These are phyloP conservation scores for Thymus mandschuricus DNA, from an alignment of 257 asterid genomes.

Conservation along the genomic window DNA sequence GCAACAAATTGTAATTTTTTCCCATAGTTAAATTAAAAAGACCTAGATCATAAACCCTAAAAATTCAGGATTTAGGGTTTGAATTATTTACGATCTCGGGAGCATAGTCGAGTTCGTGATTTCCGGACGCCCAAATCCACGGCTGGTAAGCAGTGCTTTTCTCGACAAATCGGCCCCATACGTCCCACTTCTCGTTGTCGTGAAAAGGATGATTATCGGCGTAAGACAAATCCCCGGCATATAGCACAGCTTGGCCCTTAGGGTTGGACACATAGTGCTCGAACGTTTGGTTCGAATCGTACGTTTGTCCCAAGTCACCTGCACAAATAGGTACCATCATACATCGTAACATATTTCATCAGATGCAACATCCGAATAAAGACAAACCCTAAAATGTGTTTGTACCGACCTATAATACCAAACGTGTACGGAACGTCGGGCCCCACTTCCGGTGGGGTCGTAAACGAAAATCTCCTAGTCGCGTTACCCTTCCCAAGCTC, in stretches of 20 bases:
- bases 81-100: constrained; percentile 64
- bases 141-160: constrained; percentile 83
- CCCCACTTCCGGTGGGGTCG: constrained; percentile 75
- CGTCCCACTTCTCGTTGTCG: constrained; percentile 84
- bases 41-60: no score
- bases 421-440: constrained; percentile 88
- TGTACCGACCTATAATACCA: constrained; percentile 74
- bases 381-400: no score
- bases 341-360: no score
- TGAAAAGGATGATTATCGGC: constrained; percentile 74
- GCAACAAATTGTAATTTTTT: constrained; percentile 11
- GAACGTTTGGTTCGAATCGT: constrained; percentile 68
- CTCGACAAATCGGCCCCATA: constrained; percentile 87
- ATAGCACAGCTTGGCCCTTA: constrained; percentile 74
- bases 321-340: not conserved
- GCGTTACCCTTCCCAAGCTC: constrained; percentile 61
- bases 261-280: constrained; percentile 78
- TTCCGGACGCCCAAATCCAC: constrained; percentile 88
- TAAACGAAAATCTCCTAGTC: constrained; percentile 29
- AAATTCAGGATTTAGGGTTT: no score
- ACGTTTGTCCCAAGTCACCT: constrained; percentile 91
- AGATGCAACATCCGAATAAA: not conserved
- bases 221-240: constrained; percentile 83
- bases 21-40: no score
- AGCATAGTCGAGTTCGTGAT: constrained; percentile 76